phyloP scores from a whole-genome alignment of 768 basidiomycete genomes.

The Russula dissimulans region DNA sequence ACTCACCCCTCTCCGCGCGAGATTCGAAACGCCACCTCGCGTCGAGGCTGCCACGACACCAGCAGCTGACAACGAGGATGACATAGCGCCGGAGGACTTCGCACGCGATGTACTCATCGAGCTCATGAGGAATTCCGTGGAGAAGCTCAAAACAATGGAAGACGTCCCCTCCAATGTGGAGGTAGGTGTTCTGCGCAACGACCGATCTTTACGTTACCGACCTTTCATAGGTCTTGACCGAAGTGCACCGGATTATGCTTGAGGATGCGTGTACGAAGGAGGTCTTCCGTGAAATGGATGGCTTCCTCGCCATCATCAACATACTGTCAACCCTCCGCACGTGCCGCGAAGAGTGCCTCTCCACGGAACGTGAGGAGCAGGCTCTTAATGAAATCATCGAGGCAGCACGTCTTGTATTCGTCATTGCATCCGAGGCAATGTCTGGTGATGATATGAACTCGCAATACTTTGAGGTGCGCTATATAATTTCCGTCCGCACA shows the following conservation, averaged over 20 bases:
- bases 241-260: slow-evolving; percentile 58
- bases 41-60: slow-evolving; percentile 5
- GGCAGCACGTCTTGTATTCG: slow-evolving; percentile 51
- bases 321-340: slow-evolving; percentile 52
- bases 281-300: slow-evolving; percentile 74
- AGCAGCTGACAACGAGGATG: slow-evolving; percentile 25
- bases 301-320: slow-evolving; percentile 67
- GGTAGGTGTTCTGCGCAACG: slow-evolving; percentile 32
- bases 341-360: slow-evolving; percentile 25
- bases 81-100: slow-evolving; percentile 55
- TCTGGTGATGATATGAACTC: slow-evolving; percentile 45
- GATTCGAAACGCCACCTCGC: slow-evolving; percentile 23
- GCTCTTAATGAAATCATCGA: slow-evolving; percentile 36
- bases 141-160: slow-evolving; percentile 54
- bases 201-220: neutral
- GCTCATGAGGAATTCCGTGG: slow-evolving; percentile 60
- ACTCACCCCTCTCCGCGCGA: slow-evolving; percentile 29
- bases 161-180: slow-evolving; percentile 38
- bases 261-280: slow-evolving; percentile 60
- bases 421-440: slow-evolving; percentile 57
- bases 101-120: slow-evolving; percentile 64
- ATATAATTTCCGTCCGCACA: neutral
- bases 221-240: slow-evolving; percentile 44
- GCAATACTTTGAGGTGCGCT: slow-evolving; percentile 57
- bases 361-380: slow-evolving; percentile 33